phyloP scores from a whole-genome alignment of 441 rosid genomes.

The Adansonia grandidieri region DNA sequence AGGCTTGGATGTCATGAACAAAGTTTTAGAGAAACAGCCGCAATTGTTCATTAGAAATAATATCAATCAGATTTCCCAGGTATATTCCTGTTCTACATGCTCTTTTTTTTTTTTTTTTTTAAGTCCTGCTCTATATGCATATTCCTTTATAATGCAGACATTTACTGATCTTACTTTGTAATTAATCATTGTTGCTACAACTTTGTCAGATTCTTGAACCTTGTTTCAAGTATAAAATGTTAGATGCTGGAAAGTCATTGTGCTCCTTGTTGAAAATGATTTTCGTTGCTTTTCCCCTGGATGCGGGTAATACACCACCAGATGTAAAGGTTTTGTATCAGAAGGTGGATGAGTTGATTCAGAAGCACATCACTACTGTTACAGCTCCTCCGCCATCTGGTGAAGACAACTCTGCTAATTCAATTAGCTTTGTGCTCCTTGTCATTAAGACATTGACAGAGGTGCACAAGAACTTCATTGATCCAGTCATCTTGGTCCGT shows the following conservation, averaged over 20 bases:
- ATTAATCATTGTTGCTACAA: slow-evolving; percentile 26
- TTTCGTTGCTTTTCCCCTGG: slow-evolving; percentile 81
- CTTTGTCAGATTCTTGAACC: slow-evolving; percentile 86
- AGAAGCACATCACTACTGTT: slow-evolving; percentile 71
- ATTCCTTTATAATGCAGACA: slow-evolving; percentile 23
- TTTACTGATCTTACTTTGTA: slow-evolving; percentile 17
- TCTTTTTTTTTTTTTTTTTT: not conserved
- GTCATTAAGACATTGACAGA: slow-evolving; percentile 85
- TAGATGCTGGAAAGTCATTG: slow-evolving; percentile 93
- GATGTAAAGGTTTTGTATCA: slow-evolving; percentile 79
- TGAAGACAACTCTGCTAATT: slow-evolving; percentile 75
- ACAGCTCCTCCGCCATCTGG: slow-evolving; percentile 64
- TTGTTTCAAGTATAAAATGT: slow-evolving; percentile 92
- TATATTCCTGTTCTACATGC: slow-evolving; percentile 37
- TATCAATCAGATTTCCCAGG: slow-evolving; percentile 90
- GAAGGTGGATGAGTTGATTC: slow-evolving; percentile 88
- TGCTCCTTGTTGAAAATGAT: slow-evolving; percentile 97
- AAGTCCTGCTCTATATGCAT: slow-evolving; percentile 31
- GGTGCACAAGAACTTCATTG: slow-evolving; percentile 75
- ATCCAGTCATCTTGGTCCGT: slow-evolving; percentile 73
- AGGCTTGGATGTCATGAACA: slow-evolving; percentile 99
- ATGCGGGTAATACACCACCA: slow-evolving; percentile 62
- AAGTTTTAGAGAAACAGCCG: slow-evolving; percentile 96
- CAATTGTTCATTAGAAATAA: slow-evolving; percentile 91
- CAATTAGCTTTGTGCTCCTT: slow-evolving; percentile 85